A percentile compares a stretch with the other conserved stretches of the same genome.
These are phyloP conservation scores for Tetragonia tetragonoides DNA, from an alignment of 148 eudicot genomes.

Conservation along the genomic window DNA sequence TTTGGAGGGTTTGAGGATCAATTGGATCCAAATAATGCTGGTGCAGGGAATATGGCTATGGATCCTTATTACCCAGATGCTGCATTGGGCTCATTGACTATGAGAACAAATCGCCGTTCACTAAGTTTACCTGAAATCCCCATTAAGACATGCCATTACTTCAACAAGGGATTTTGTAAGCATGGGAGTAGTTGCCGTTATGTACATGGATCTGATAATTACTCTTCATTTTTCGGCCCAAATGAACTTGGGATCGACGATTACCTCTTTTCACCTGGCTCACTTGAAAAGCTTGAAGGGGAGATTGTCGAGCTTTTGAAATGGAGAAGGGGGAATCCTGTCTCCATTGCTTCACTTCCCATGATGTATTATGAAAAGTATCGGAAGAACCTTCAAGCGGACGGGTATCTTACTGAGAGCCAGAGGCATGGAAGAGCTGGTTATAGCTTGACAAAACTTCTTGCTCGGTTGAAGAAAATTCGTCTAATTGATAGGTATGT, in stretches of 20 bases:
- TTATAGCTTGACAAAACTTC: slow-evolving; percentile 62
- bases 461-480: slow-evolving; percentile 50
- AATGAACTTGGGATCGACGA: slow-evolving; percentile 50
- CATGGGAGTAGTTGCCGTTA: slow-evolving; percentile 78
- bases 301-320: slow-evolving; percentile 55
- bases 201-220: slow-evolving; percentile 52
- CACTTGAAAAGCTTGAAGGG: slow-evolving; percentile 45
- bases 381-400: slow-evolving; percentile 54
- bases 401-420: slow-evolving; percentile 70
- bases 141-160: slow-evolving; percentile 70
- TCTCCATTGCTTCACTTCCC: slow-evolving; percentile 60
- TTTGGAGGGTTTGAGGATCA: slow-evolving; percentile 44
- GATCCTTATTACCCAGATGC: slow-evolving; percentile 45
- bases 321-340: slow-evolving; percentile 42
- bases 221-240: slow-evolving; percentile 30
- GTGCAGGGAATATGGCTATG: slow-evolving; percentile 24
- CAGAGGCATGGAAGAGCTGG: slow-evolving; percentile 70
- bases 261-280: slow-evolving; percentile 39
- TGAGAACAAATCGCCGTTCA: slow-evolving; percentile 40
- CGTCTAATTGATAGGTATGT: slow-evolving; percentile 48
- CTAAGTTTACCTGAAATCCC: slow-evolving; percentile 50
- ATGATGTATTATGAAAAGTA: slow-evolving; percentile 47
- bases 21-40: slow-evolving; percentile 32
- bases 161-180: slow-evolving; percentile 73
- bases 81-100: slow-evolving; percentile 27